Evolutionary conservation across 2,329 filamentous ascomycete species (phyloP).

Genomic region (Phaeophleospora eucalypticola): DNA sequence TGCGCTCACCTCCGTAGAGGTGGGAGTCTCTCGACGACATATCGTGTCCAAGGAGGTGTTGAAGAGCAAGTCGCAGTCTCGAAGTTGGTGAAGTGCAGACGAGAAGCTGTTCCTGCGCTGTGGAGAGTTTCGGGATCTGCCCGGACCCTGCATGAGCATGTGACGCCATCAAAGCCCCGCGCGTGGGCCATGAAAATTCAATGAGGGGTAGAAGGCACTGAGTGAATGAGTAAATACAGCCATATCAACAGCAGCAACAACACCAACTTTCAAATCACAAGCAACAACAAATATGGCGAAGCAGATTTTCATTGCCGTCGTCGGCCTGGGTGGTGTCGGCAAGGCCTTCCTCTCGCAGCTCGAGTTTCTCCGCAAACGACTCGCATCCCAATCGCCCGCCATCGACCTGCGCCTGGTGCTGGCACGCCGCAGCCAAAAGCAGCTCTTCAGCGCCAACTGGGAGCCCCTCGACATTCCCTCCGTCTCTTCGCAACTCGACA

Average conservation of each 20-base stretch:
- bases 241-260: no score
- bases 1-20: slow-evolving; percentile 17
- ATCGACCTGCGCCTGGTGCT: slow-evolving; percentile 75
- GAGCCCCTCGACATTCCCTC: slow-evolving; percentile 60
- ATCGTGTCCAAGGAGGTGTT: background rate
- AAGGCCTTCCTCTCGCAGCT: slow-evolving; percentile 87
- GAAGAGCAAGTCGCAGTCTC: background rate
- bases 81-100: background rate
- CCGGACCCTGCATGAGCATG: background rate
- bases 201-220: no score
- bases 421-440: slow-evolving; percentile 79
- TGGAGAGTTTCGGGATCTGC: no score
- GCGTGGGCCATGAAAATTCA: background rate
- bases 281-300: slow-evolving; percentile 4
- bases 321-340: slow-evolving; percentile 82
- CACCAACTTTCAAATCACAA: no score
- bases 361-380: slow-evolving; percentile 60
- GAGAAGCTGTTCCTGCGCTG: no score
- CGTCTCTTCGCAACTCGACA: slow-evolving; percentile 58
- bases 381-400: slow-evolving; percentile 47
- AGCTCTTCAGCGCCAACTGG: slow-evolving; percentile 71
- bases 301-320: slow-evolving; percentile 43
- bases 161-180: background rate
- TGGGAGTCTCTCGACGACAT: slow-evolving; percentile 19
- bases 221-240: no score